A percentile compares a stretch with the other conserved stretches of the same genome.
phyloP scores from a whole-genome alignment of 1,284 basidiomycete species.

The Xerocomus minutiporus region DNA sequence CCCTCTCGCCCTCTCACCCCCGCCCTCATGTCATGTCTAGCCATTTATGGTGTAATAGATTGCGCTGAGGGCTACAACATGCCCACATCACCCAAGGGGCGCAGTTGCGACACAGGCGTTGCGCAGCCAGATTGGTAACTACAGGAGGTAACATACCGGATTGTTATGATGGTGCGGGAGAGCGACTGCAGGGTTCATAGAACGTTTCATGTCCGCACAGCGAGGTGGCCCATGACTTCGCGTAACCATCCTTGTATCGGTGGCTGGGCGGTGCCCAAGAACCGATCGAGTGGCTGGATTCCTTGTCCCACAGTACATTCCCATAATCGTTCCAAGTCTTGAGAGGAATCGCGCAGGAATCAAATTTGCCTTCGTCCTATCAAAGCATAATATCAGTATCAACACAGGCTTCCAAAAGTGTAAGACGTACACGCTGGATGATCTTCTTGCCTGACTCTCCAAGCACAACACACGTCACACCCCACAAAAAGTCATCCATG shows the following conservation, averaged over 20 bases:
- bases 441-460: too few relatives aligned
- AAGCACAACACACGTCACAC: too few relatives aligned
- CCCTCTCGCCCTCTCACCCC: too few relatives aligned
- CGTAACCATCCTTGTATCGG: conserved; percentile 64
- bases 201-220: conserved; percentile 57
- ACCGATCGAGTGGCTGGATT: conserved; percentile 53
- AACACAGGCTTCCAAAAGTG: background rate
- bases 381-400: conserved; percentile 12
- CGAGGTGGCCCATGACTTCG: conserved; percentile 69
- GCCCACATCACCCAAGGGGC: conserved; percentile 37
- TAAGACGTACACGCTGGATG: conserved; percentile 44
- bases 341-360: conserved; percentile 86
- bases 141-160: conserved; percentile 53
- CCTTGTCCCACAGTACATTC: conserved; percentile 88
- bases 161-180: conserved; percentile 55
- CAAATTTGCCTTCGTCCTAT: conserved; percentile 95
- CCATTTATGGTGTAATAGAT: conserved; percentile 26
- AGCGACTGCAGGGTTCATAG: too few relatives aligned
- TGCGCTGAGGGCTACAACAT: conserved; percentile 49
- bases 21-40: too few relatives aligned
- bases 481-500: too few relatives aligned
- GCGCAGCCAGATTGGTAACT: conserved; percentile 74
- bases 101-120: conserved; percentile 50
- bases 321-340: conserved; percentile 97
- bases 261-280: conserved; percentile 78